phyloP scores from a whole-genome alignment of 768 basidiomycete genomes.

The Naganishia onofrii region DNA sequence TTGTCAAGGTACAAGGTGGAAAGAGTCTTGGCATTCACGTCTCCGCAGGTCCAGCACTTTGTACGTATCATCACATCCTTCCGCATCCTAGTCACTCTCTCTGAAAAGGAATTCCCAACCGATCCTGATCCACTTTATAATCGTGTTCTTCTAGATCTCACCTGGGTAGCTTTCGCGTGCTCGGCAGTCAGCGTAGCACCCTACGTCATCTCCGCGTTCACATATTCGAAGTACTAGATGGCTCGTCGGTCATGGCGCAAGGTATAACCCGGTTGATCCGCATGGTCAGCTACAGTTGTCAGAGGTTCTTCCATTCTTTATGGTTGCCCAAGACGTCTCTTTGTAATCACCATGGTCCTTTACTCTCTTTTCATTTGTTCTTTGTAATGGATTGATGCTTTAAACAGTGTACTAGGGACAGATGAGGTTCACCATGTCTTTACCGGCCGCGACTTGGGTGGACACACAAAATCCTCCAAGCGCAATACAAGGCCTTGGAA shows the following conservation, averaged over 20 bases:
- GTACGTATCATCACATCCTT: conserved; percentile 35
- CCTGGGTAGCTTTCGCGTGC: conserved; percentile 49
- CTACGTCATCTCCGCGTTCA: conserved; percentile 48
- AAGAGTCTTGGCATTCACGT: conserved; percentile 40
- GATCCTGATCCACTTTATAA: neutral
- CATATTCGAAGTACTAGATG: conserved; percentile 36
- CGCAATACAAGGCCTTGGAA: too few species aligned
- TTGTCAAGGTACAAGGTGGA: conserved; percentile 38
- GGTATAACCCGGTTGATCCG: neutral
- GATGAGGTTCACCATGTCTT: too few species aligned
- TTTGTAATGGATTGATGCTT: neutral
- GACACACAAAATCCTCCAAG: too few species aligned
- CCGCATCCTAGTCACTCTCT: too few species aligned
- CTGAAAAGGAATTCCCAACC: too few species aligned
- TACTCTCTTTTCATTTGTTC: neutral
- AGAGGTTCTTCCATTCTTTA: too few species aligned
- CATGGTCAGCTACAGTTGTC: too few species aligned
- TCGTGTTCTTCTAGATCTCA: conserved; percentile 39
- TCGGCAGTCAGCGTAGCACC: conserved; percentile 43
- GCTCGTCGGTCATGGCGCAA: neutral
- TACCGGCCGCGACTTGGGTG: too few species aligned
- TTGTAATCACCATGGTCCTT: neutral
- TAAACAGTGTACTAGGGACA: neutral
- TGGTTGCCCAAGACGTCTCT: neutral
- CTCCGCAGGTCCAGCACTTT: conserved; percentile 43